Conservation (phyloP, 805 yeast species). For the Metschnikowia picachoensis region DNA sequence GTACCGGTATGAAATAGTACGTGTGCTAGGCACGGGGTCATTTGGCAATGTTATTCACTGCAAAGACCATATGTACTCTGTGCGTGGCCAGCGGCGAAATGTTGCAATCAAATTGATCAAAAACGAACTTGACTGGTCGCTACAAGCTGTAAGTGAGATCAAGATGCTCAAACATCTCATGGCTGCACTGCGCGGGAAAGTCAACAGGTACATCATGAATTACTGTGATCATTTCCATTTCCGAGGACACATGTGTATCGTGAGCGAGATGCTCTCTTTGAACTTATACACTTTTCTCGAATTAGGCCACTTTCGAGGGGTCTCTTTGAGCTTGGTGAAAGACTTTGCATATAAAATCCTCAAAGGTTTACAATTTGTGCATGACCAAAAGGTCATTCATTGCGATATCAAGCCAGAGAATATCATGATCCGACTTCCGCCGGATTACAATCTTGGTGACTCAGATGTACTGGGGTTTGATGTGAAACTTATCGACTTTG, state of each 20-base stretch:
- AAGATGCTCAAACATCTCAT: conserved; percentile 53
- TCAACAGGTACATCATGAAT: conserved; percentile 39
- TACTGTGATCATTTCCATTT: conserved; percentile 72
- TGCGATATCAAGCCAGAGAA: conserved; percentile 89
- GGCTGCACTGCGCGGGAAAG: conserved; percentile 10
- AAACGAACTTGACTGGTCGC: conserved; percentile 66
- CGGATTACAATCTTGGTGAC: conserved; percentile 6
- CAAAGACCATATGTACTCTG: conserved; percentile 53
- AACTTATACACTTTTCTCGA: conserved; percentile 62
- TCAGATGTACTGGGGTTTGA: conserved; percentile 38
- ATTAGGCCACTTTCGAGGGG: conserved; percentile 46
- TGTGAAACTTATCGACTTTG: conserved; percentile 78
- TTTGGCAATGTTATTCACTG: conserved; percentile 77
- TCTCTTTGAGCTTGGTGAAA: conserved; percentile 38
- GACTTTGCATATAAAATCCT: conserved; percentile 53
- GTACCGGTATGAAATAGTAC: conserved; percentile 62
- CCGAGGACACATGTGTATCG: conserved; percentile 77
- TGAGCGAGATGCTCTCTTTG: conserved; percentile 66
- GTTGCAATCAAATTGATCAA: conserved; percentile 79
- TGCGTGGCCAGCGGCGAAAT: conserved; percentile 23
- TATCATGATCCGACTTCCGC: conserved; percentile 50
- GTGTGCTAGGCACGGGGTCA: conserved; percentile 69
- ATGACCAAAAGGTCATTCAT: conserved; percentile 57
- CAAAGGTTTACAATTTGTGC: conserved; percentile 58
- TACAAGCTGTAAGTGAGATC: conserved; percentile 77